These are phyloP conservation scores for Xylaria sp. DNA, from an alignment of 2,329 filamentous ascomycete species.

Conservation along the genomic window DNA sequence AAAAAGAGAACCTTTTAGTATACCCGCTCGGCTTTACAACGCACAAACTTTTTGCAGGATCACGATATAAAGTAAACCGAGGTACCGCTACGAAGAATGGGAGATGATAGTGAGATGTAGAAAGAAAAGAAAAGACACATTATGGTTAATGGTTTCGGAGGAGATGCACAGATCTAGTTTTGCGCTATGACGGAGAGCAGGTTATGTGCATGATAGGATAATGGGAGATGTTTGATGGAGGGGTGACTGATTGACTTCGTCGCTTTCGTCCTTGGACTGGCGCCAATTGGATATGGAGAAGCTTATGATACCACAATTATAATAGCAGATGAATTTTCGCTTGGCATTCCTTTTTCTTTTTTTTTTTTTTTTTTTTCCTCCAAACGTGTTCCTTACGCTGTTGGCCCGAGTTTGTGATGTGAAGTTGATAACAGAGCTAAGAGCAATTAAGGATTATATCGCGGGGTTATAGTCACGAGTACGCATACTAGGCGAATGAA, in stretches of 20 bases:
- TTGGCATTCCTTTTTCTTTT: neutral
- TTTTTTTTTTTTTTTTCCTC: neutral
- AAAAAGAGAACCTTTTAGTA: conserved; percentile 11
- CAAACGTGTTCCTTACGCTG: neutral
- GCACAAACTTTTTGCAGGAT: conserved; percentile 10
- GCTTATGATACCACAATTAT: conserved; percentile 33
- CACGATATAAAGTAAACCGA: conserved; percentile 16
- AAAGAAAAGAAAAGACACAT: neutral
- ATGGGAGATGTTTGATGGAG: neutral
- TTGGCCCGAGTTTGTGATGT: neutral
- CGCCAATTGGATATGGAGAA: neutral
- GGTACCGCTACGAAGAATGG: neutral
- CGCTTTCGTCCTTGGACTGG: neutral
- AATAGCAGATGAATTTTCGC: conserved; percentile 33
- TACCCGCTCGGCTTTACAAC: conserved; percentile 13
- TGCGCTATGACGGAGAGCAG: neutral
- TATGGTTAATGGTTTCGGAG: neutral
- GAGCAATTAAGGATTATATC: no score
- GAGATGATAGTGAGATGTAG: neutral
- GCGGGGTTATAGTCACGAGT: no score
- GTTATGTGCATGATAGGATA: neutral
- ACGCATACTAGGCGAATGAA: neutral
- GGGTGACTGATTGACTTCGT: neutral
- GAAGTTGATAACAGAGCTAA: neutral
- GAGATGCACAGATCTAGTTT: neutral